Conservation (phyloP, 2,329 filamentous ascomycete species). For the Ascochyta lentis region DNA sequence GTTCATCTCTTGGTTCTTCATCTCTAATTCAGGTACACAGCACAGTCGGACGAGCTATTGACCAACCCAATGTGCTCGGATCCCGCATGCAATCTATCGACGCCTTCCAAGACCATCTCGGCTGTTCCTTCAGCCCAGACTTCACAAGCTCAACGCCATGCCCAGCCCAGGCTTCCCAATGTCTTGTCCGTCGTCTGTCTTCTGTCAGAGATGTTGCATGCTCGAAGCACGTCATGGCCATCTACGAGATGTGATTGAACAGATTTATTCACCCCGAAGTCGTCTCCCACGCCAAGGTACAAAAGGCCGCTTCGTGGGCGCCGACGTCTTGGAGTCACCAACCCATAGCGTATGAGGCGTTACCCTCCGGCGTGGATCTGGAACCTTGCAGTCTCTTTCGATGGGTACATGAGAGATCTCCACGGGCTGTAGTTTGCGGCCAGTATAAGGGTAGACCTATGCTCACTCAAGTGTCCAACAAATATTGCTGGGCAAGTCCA, state of each 20-base stretch:
- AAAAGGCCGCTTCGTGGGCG: conserved; percentile 21
- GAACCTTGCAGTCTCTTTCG: conserved; percentile 25
- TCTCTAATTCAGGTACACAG: neutral
- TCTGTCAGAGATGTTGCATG: conserved; percentile 20
- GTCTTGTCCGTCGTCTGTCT: conserved; percentile 27
- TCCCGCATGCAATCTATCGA: conserved; percentile 20
- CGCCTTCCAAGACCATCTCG: conserved; percentile 25
- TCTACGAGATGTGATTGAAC: conserved; percentile 29
- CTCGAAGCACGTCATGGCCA: conserved; percentile 29
- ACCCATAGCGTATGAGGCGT: conserved; percentile 27
- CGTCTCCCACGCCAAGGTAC: conserved; percentile 31
- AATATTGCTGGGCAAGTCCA: neutral
- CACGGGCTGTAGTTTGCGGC: conserved; percentile 9
- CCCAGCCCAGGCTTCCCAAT: conserved; percentile 27
- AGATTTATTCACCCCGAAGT: conserved; percentile 11
- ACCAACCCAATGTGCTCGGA: conserved; percentile 18
- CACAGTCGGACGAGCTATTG: neutral
- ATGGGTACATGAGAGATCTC: conserved; percentile 13
- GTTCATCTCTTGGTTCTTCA: neutral
- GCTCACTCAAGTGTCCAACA: neutral
- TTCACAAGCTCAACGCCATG: conserved; percentile 37
- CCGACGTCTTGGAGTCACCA: conserved; percentile 21
- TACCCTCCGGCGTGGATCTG: conserved; percentile 25
- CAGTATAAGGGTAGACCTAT: conserved; percentile 13
- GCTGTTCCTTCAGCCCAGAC: conserved; percentile 34